phyloP scores from a whole-genome alignment of 495 filamentous ascomycete species.

The Penicillium flavigenum region DNA sequence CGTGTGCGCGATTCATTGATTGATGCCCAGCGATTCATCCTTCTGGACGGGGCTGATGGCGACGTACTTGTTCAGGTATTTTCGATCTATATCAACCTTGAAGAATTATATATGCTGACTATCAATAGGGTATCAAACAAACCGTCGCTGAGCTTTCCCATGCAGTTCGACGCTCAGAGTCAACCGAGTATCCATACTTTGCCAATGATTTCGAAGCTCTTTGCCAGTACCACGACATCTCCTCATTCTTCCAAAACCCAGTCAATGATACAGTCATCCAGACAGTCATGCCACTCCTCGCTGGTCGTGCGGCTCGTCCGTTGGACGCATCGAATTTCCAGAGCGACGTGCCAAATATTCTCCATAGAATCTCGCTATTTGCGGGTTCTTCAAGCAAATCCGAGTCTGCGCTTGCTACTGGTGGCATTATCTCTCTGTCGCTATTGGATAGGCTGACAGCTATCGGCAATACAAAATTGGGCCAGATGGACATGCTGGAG shows the following conservation, averaged over 20 bases:
- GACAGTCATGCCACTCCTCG: conserved; percentile 41
- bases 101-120: conserved; percentile 15
- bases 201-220: conserved; percentile 63
- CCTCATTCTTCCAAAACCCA: conserved; percentile 22
- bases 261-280: conserved; percentile 23
- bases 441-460: conserved; percentile 56
- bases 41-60: conserved; percentile 41
- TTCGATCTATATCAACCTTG: not conserved
- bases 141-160: conserved; percentile 58
- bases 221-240: conserved; percentile 59
- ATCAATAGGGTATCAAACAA: conserved; percentile 45
- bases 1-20: conserved; percentile 45
- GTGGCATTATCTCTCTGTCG: conserved; percentile 52
- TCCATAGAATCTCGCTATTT: conserved; percentile 41
- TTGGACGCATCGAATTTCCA: conserved; percentile 34
- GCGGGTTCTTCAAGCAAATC: conserved; percentile 32
- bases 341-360: conserved; percentile 35
- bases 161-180: conserved; percentile 38
- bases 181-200: conserved; percentile 49
- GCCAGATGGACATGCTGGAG: conserved; percentile 63
- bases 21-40: conserved; percentile 42
- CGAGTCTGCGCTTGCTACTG: conserved; percentile 42
- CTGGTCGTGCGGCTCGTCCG: conserved; percentile 40
- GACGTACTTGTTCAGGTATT: conserved; percentile 35
- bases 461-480: conserved; percentile 54